These are phyloP conservation scores for Calonectria leucothoes DNA, from an alignment of 2,329 filamentous ascomycete genomes.

Conservation along the genomic window DNA sequence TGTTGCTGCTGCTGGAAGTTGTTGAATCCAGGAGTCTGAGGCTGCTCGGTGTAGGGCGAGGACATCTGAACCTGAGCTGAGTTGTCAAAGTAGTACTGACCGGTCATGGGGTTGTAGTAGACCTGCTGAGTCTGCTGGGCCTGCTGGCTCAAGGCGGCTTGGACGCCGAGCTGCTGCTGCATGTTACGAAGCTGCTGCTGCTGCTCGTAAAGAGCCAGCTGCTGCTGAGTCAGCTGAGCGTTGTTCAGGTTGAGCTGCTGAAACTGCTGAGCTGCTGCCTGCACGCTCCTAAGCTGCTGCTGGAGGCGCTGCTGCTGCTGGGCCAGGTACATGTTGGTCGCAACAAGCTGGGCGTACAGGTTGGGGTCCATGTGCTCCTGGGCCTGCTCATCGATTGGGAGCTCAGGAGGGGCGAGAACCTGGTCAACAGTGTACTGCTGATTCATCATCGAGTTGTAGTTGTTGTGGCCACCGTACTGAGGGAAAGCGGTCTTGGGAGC, in stretches of 20 bases:
- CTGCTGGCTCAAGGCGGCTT: slow-evolving; percentile 50
- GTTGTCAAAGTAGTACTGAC: slow-evolving; percentile 86
- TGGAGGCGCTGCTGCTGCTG: slow-evolving; percentile 96
- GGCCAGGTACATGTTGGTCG: slow-evolving; percentile 91
- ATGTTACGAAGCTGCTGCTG: slow-evolving; percentile 55
- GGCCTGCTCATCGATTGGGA: slow-evolving; percentile 77
- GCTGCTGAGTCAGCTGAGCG: slow-evolving; percentile 59
- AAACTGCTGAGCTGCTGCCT: slow-evolving; percentile 85
- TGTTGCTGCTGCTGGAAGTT: slow-evolving; percentile 52
- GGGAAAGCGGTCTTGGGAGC: slow-evolving; percentile 70
- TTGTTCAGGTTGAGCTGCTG: slow-evolving; percentile 78
- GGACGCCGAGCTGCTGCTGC: slow-evolving; percentile 53
- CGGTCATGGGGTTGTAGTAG: slow-evolving; percentile 87
- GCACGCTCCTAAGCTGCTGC: slow-evolving; percentile 88
- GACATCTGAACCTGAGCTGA: slow-evolving; percentile 57
- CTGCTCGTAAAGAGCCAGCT: slow-evolving; percentile 59
- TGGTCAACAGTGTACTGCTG: slow-evolving; percentile 85
- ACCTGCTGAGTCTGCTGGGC: slow-evolving; percentile 78
- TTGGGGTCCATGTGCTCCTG: slow-evolving; percentile 85
- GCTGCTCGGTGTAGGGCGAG: slow-evolving; percentile 57
- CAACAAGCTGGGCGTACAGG: slow-evolving; percentile 87
- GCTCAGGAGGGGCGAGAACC: slow-evolving; percentile 83
- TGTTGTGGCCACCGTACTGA: slow-evolving; percentile 53
- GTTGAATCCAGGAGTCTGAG: slow-evolving; percentile 49
- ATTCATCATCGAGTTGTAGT: slow-evolving; percentile 46